Base-by-base conservation (phyloP, 2,329 filamentous ascomycete genomes). In the Bipolaris bicolor region DNA sequence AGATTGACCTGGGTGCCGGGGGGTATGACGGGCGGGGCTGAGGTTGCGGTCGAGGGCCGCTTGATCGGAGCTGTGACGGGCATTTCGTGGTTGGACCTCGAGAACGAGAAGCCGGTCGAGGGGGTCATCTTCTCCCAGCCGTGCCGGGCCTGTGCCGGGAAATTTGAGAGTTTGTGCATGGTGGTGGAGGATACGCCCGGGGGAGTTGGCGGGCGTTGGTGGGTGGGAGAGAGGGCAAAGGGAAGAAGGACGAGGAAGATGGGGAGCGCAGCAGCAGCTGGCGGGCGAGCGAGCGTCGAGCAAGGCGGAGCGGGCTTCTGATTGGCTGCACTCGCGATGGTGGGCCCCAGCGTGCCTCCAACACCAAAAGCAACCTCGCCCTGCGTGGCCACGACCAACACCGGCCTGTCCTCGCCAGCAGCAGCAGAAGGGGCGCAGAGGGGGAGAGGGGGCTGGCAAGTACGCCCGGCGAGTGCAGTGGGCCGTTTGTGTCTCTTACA, bases 1-100 rank as follows among this genome's bases (percentile, higher is more conserved):
- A 97, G 89, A 78, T 96, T 92, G 78, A 98, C 91, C 65, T 87
- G 88, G 50, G 88, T 83, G 75, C 94, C 90, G 73, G 89, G 84
- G 62, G 88, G 83, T 64, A 89, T 88, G 57, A 89, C 86, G 65
- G 90, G 88, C 69, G 88, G 78, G 47, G 71, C 65, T 9, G 73
- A 70, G 20, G 69, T 69, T 10, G 75, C 80, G 18, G 80, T 81
- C 73, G 70, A 83, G 71, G 73, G 83, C 75, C 86, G 85, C 77
- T 87, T 86, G 71, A 84, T 77, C 58, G 82, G 78, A 63, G 82
- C 79, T 66, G 75, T 69, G 66, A 80, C 77, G 63, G 79, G 68
- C 76, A 85, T 79, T 58, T 86, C 84, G 74, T 83, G 80, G 73
- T 84, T 83, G 67, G 83, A 83, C 71, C 84, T 79, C 57, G 83